These are phyloP conservation scores for Diaporthe citrichinensis DNA, from an alignment of 2,329 filamentous ascomycete genomes.

Conservation along the genomic window DNA sequence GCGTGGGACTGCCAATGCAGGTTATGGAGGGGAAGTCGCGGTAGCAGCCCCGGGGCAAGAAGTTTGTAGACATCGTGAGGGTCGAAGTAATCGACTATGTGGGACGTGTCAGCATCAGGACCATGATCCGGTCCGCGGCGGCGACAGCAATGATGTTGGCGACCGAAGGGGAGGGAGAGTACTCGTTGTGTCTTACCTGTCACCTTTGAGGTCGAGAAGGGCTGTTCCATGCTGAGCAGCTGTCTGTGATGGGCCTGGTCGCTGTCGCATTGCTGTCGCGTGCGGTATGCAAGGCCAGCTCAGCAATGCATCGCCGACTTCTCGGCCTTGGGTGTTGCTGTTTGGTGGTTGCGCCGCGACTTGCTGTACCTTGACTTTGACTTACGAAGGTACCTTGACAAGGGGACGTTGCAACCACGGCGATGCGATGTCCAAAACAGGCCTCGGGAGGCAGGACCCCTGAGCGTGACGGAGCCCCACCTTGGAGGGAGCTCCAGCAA, in stretches of 20 bases:
- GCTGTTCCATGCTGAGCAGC: constrained; percentile 72
- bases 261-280: constrained; percentile 29
- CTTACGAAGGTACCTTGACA: neutral
- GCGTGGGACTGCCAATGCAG: constrained; percentile 97
- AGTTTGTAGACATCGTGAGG: constrained; percentile 90
- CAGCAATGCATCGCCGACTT: constrained; percentile 33
- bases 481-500: neutral
- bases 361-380: neutral
- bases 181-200: constrained; percentile 67
- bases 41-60: constrained; percentile 81
- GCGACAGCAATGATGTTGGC: neutral
- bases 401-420: neutral
- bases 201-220: constrained; percentile 81
- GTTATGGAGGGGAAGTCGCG: constrained; percentile 87
- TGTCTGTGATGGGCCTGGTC: constrained; percentile 47
- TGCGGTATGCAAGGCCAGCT: constrained; percentile 37
- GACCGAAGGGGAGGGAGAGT: constrained; percentile 30
- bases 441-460: constrained; percentile 5
- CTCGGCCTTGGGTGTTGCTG: neutral
- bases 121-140: neutral
- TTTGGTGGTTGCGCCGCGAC: neutral
- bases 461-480: neutral
- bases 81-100: constrained; percentile 93
- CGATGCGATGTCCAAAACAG: constrained; percentile 16
- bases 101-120: constrained; percentile 27